Base-by-base conservation (phyloP, 140 eudicot genomes). In the Bidens hawaiensis region DNA sequence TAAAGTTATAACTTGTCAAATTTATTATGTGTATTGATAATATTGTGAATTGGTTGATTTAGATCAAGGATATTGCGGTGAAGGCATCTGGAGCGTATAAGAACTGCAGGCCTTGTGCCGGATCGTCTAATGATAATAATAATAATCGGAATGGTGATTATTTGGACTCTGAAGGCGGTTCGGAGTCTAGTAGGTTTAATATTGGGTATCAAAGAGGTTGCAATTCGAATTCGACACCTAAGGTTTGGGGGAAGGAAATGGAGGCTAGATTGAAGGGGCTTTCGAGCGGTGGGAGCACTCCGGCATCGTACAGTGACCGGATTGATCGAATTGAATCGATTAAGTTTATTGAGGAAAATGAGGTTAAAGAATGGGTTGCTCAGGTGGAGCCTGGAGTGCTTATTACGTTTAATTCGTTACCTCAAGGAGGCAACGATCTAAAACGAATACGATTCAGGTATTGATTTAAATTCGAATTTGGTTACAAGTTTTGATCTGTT, bases 371-470 rank as follows among this genome's bases (percentile, higher is more conserved):
- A 67, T 90, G 97, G 97, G 94, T 90, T 64, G 97, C 97, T 73
- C 97, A 90, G 73, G 95, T 90, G n/a, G 97, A 90, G 71, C 97
- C 97, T 22, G 95, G 97, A 6, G 95, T 90, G 43, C 76, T 86
- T 5, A 90, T 90, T 64, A 90, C 97, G 11, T 90, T 90, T 51
- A 78, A 86, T 52, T 83, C 95, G 2, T 71, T 90, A 61, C 88
- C 88, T 4, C 76, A 81, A 5, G 87, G 94, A 54, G 95, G 90
- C 13, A 90, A 90, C 52, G 90, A 86, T 71, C 78, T 90, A 30
- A 90, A 84, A 59, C 83, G 97, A 46, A 90, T 89, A 53, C 89
- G 97, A 36, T 89, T 89, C 83, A 86, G 95, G 97, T 89, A 83
- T 62, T 5, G n/a, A 33, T n/a, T n/a, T 24, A 13, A 73, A 63